Evolutionary conservation across 768 basidiomycete species (phyloP), one percentile per base, ranked within the genome.

Genomic region (Trametes meyenii): DNA sequence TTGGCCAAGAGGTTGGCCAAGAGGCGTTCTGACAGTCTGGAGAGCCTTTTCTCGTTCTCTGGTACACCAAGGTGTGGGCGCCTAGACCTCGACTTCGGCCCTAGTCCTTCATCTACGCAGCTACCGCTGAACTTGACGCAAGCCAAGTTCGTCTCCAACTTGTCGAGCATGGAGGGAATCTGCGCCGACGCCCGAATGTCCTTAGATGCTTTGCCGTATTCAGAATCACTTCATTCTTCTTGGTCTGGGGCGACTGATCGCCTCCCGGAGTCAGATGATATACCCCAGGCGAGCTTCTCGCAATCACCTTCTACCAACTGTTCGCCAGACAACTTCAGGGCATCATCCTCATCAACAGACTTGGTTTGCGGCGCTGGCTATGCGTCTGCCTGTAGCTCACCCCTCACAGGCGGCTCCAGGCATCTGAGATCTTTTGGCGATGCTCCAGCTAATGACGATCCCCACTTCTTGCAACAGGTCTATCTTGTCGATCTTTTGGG

Each of bases 241-340:
- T 58, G 55, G 56, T 7, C 50, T 36, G 46, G n/a, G 7, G 16
- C 19, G 1, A 35, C 29, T 35, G 53, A 55, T 21, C 19, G 14
- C 16, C 21, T 29, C 1, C 16, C n/a, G 10, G 55, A 49, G 11
- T 57, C 61, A 16, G 50, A 60, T 17, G 58, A 62, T 1, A 23
- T 62, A 19, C 61, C 61, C 35, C 61, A 62, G 38, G 61, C 61
- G n/a, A 62, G 61, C 46, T 62, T 54, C 29, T 58, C 61, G 3
- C 14, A 42, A 19, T 58, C 61, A 1, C 56, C 55, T 14, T n/a
- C 57, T 21, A n/a, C 13, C 16, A 17, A 21, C 36, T 2, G 10
- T 14, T 26, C 13, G 17, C 35, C 17, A 2, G 48, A 33, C 3
- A 19, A 35, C 14, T 2, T 10, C 13, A 11, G 26, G 14, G 16